Evolutionary conservation across 2,329 filamentous ascomycete genomes (phyloP).

Genomic region (Colletotrichum sp.): DNA sequence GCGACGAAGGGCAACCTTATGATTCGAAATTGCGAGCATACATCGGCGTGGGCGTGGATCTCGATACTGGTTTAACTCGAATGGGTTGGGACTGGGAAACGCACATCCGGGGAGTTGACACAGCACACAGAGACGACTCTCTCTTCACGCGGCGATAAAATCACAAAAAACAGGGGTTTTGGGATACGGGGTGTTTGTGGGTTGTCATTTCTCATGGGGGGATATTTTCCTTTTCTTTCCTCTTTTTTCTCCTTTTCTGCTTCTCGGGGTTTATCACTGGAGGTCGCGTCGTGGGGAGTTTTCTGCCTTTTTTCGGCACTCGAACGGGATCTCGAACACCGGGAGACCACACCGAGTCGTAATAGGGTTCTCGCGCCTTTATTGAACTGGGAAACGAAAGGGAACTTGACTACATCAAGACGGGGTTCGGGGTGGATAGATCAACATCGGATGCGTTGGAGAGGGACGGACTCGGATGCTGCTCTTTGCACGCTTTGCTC

Average conservation of each 20-base stretch:
- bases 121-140: constrained; percentile 10
- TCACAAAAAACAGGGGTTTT: constrained; percentile 18
- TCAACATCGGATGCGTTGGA: constrained; percentile 2
- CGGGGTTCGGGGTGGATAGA: constrained; percentile 3
- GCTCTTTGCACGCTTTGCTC: constrained; percentile 7
- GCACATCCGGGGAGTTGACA: constrained; percentile 20
- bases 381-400: neutral
- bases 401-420: constrained; percentile 17
- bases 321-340: neutral
- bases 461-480: neutral
- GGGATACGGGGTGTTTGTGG: constrained; percentile 14
- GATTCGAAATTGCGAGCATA: constrained; percentile 21
- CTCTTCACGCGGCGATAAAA: constrained; percentile 19
- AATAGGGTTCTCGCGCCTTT: constrained; percentile 3
- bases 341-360: neutral
- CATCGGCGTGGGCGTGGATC: constrained; percentile 20
- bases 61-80: constrained; percentile 20
- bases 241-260: neutral
- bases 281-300: constrained; percentile 10
- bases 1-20: constrained; percentile 17
- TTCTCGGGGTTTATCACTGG: neutral
- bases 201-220: neutral
- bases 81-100: constrained; percentile 17
- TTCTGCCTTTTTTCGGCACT: constrained; percentile 1
- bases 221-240: neutral